Evolutionary conservation across 75 land plant genomes (phyloP).

Genomic region (Cupressus sempervirens): DNA sequence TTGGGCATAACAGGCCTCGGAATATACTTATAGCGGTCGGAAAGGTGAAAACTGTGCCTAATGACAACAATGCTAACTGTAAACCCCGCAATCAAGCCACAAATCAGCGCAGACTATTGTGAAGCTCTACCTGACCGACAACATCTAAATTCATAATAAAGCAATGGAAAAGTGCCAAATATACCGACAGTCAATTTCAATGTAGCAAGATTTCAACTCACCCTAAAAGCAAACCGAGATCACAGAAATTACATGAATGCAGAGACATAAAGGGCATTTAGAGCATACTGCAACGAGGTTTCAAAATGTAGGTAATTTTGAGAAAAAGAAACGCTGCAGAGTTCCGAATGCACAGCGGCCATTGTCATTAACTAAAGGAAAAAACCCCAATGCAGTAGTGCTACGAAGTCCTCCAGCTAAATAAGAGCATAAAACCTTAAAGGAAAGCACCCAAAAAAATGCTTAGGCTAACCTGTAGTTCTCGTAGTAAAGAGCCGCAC

Average conservation of each 20-base stretch:
- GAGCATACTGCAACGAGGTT: neutral
- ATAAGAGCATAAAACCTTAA: neutral
- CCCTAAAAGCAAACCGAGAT: neutral
- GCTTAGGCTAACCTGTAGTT: constrained; percentile 50
- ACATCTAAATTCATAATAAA: neutral
- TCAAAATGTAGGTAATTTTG: neutral
- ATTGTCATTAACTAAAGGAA: neutral
- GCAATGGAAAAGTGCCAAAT: neutral
- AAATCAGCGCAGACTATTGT: neutral
- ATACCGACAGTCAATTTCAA: neutral
- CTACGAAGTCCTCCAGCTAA: neutral
- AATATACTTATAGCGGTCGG: neutral
- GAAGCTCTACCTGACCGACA: neutral
- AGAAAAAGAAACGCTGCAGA: neutral
- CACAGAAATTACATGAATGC: neutral
- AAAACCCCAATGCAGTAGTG: neutral
- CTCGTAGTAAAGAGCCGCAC: constrained; percentile 63
- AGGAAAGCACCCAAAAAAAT: neutral
- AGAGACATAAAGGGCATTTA: neutral
- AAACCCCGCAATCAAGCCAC: neutral
- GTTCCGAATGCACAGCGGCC: neutral
- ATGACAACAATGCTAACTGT: neutral
- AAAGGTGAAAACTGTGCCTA: neutral
- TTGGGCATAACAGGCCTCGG: neutral
- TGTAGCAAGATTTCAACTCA: neutral